These are phyloP conservation scores for Magnolia sinica DNA, from an alignment of 164 flowering plant genomes.

Conservation along the genomic window DNA sequence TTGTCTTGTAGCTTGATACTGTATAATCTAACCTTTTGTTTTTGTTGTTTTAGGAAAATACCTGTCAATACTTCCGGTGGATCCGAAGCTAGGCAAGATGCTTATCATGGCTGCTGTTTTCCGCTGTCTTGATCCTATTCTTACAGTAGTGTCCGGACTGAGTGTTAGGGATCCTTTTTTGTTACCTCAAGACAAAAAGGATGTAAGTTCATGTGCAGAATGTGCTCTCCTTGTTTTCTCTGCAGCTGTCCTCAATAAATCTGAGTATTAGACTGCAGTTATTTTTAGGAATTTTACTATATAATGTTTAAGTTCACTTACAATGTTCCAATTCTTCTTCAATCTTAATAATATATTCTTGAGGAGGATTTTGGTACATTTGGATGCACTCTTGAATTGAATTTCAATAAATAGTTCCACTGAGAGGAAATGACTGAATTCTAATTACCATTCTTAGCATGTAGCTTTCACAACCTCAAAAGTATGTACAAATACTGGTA, in stretches of 20 bases:
- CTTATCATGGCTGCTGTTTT: conserved; percentile 92
- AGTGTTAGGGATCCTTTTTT: conserved; percentile 98
- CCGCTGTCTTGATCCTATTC: conserved; percentile 90
- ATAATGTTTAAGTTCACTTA: not conserved
- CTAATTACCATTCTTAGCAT: too few relatives aligned
- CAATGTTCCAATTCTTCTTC: not conserved
- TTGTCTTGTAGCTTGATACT: conserved; percentile 1
- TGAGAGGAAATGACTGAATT: not conserved
- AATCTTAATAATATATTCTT: not conserved
- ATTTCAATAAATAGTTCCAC: not conserved
- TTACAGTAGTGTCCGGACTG: conserved; percentile 88
- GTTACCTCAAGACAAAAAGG: conserved; percentile 94
- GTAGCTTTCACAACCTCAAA: too few relatives aligned
- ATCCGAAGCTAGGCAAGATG: conserved; percentile 99
- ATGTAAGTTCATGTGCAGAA: conserved; percentile 49
- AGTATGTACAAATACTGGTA: too few relatives aligned
- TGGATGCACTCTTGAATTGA: not conserved
- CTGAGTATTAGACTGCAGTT: not conserved
- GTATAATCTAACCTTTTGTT: not conserved
- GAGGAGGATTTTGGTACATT: not conserved
- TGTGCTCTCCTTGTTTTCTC: not conserved
- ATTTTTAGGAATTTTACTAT: not conserved
- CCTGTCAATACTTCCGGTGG: conserved; percentile 92
- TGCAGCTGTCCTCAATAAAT: not conserved
- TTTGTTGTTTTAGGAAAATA: conserved; percentile 48